Evolutionary conservation across 192 early-diverging fungal genomes (phyloP), one percentile per base, ranked within the genome.

Genomic region (Backusella tarrabulga): DNA sequence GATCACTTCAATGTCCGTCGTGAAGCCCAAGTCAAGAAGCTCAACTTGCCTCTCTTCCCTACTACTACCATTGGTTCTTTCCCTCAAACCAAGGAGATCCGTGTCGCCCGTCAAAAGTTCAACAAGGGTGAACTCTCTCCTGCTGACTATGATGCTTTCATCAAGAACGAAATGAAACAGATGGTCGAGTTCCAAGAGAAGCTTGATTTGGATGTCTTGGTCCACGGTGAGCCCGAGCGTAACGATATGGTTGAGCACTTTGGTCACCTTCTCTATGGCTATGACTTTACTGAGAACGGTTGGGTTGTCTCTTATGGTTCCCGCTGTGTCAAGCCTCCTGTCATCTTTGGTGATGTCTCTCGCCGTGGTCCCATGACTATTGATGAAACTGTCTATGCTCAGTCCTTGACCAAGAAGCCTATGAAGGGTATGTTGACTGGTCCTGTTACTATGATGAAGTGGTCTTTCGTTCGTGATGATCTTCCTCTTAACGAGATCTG

Each of bases 381-480:
- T 75, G 90, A 90, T 36, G 90, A 91, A 87, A 91, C 91, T 29
- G 84, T 80, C 74, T 98, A 95, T 77, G 94, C 97, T 66, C 96
- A 99, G 88, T 89, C 90, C 38, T 87, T 95, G 76, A 98, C 96
- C 86, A 81, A 78, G 40, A 92, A 93, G 83, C 95, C 96, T 74
- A 92, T 99, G 93, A 99, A 99, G 91, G 97, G 97, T 81, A 99
- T 99, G 97, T 92, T 99, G 71, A 99, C 97, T 52, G 97, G 97
- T 34, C 97, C 97, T 32, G 93, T 99, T 67, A 99, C 97, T 76
- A 97, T 97, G 84, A 91, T 98, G 79, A 92, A 96, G 86, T 99
- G 97, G 97, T 99, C 97, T 21, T 99, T 99, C 83, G 95, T 98
- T 71, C 96, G 97, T 85, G 95, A 98, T 80, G 97, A 99, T 88